Conservation (phyloP, 202 grass and related monocot genomes). For the Elaeis oleifera region DNA sequence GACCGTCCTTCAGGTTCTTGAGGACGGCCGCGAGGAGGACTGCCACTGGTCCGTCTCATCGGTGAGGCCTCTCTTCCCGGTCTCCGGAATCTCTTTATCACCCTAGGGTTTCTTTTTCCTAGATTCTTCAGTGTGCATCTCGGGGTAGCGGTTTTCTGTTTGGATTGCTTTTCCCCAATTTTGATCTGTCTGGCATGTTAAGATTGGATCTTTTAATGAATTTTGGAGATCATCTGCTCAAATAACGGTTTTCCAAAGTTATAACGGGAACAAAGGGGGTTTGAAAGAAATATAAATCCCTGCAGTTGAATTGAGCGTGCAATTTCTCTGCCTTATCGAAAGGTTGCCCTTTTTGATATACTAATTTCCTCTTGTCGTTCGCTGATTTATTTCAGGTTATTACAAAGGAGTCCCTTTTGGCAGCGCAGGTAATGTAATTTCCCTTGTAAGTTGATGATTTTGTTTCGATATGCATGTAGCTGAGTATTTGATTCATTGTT, state of each 20-base stretch:
- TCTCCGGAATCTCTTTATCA: background rate
- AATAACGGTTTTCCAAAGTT: too few relatives aligned
- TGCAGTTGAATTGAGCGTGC: background rate
- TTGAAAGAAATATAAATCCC: too few relatives aligned
- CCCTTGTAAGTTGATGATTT: conserved; percentile 1
- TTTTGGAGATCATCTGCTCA: too few relatives aligned
- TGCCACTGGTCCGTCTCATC: conserved; percentile 80
- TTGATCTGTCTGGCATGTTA: too few relatives aligned
- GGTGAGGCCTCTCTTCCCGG: conserved; percentile 26
- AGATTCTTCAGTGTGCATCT: too few relatives aligned
- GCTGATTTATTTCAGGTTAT: conserved; percentile 53
- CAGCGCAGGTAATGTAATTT: conserved; percentile 58
- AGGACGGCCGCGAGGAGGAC: conserved; percentile 61
- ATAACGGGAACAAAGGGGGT: too few relatives aligned
- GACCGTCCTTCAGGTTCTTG: conserved; percentile 66
- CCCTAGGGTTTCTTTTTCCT: too few relatives aligned
- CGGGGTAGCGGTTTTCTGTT: too few relatives aligned
- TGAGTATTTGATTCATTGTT: background rate
- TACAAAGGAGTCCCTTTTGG: conserved; percentile 78
- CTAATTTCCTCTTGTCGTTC: background rate
- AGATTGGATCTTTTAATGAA: too few relatives aligned
- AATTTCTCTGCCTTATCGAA: background rate
- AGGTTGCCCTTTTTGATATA: too few relatives aligned
- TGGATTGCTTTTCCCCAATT: too few relatives aligned
- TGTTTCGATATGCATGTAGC: conserved; percentile 16